Evolutionary conservation across 495 filamentous ascomycete genomes (phyloP).

Genomic region (Hyaloscypha bicolor): DNA sequence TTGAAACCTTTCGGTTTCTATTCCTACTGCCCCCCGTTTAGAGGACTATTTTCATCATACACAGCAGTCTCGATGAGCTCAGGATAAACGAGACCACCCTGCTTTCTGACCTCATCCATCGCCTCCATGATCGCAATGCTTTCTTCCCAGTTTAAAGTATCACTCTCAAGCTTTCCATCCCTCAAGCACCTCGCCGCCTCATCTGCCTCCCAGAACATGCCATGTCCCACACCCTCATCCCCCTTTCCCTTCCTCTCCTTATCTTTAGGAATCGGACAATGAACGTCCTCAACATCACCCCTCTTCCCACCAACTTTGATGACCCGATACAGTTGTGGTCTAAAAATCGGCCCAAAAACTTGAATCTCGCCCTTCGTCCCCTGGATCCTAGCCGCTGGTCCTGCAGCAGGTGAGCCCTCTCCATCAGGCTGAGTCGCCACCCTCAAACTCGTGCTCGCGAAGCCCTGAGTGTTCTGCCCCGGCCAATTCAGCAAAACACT

Average conservation of each 20-base stretch:
- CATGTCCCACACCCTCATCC: constrained; percentile 61
- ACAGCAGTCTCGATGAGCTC: constrained; percentile 78
- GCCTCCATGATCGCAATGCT: constrained; percentile 90
- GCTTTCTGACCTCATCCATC: constrained; percentile 86
- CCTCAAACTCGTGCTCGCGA: constrained; percentile 78
- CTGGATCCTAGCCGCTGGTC: constrained; percentile 77
- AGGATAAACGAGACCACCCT: constrained; percentile 78
- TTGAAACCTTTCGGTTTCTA: too few species aligned
- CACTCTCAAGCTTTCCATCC: constrained; percentile 82
- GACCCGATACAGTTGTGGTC: constrained; percentile 66
- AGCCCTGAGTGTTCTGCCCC: constrained; percentile 62
- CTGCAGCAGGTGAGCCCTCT: constrained; percentile 65
- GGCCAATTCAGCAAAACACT: constrained; percentile 81
- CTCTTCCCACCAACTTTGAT: constrained; percentile 35
- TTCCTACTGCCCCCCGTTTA: constrained; percentile 38
- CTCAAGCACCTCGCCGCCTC: constrained; percentile 81
- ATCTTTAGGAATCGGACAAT: constrained; percentile 64
- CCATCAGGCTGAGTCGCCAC: constrained; percentile 49
- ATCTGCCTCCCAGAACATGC: constrained; percentile 97
- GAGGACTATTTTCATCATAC: constrained; percentile 58
- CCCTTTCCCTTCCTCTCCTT: constrained; percentile 42
- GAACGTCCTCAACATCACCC: constrained; percentile 55
- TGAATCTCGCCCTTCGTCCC: constrained; percentile 87
- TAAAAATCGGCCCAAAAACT: constrained; percentile 73
- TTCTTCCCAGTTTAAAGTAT: constrained; percentile 73